Evolutionary conservation across 306 rosid genomes (phyloP).

Genomic region (Cercis canadensis): DNA sequence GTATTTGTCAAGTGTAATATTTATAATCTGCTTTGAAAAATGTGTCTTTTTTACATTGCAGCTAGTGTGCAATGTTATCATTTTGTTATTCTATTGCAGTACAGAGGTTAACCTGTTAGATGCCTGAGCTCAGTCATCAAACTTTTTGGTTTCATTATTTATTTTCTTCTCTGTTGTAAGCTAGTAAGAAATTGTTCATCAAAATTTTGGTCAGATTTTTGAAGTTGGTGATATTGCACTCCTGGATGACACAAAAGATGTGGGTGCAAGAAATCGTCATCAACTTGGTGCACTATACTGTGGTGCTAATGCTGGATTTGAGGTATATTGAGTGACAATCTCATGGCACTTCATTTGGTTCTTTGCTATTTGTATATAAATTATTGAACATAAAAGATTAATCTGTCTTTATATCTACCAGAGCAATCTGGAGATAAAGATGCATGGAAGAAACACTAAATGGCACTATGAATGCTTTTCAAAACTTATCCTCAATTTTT

Average conservation of each 20-base stretch:
- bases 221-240: conserved; percentile 85
- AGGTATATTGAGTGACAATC: conserved; percentile 54
- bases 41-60: conserved; percentile 12
- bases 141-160: not conserved
- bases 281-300: conserved; percentile 86
- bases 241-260: conserved; percentile 75
- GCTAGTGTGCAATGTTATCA: not conserved
- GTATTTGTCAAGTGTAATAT: not conserved
- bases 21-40: conserved; percentile 7
- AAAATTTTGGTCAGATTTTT: conserved; percentile 65
- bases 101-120: not conserved
- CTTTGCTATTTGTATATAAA: conserved; percentile 22
- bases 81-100: conserved; percentile 3
- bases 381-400: conserved; percentile 4
- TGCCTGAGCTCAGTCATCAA: not conserved
- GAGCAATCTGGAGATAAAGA: not conserved
- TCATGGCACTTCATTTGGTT: conserved; percentile 26
- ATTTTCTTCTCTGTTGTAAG: conserved; percentile 1
- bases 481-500: too few species aligned
- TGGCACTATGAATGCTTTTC: too few species aligned
- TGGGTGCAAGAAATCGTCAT: conserved; percentile 81
- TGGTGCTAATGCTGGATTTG: conserved; percentile 88
- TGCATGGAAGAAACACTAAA: not conserved
- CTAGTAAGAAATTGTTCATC: not conserved
- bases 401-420: not conserved